Conservation (phyloP, 2,329 filamentous ascomycete genomes). For the Sporothrix brasiliensis region DNA sequence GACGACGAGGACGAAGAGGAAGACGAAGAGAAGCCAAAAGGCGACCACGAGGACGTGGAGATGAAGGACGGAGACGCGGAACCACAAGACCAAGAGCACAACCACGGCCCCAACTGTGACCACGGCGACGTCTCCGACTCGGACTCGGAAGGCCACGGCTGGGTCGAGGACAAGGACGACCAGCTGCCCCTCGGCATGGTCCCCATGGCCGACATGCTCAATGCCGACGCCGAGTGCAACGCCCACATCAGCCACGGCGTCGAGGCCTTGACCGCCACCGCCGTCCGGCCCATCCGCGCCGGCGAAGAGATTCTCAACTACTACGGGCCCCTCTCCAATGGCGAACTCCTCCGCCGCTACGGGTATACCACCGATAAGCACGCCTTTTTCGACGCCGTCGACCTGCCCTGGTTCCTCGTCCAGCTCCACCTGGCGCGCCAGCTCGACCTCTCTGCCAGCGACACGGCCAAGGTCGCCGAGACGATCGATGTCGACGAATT, state of each 20-base stretch:
- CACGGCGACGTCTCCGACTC: constrained; percentile 51
- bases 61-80: constrained; percentile 63
- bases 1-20: constrained; percentile 26
- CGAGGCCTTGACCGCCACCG: constrained; percentile 67
- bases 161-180: constrained; percentile 65
- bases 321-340: constrained; percentile 80
- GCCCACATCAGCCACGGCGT: constrained; percentile 62
- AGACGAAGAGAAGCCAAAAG: constrained; percentile 62
- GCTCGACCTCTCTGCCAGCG: constrained; percentile 37
- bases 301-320: constrained; percentile 86
- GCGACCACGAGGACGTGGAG: constrained; percentile 49
- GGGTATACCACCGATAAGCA: constrained; percentile 85
- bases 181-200: constrained; percentile 78
- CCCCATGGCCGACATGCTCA: constrained; percentile 85
- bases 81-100: constrained; percentile 58
- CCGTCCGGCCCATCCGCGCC: constrained; percentile 66
- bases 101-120: constrained; percentile 46
- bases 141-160: constrained; percentile 63
- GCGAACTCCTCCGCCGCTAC: constrained; percentile 80
- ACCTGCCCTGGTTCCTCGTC: constrained; percentile 64
- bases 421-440: constrained; percentile 35
- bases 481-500: constrained; percentile 65
- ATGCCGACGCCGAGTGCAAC: constrained; percentile 87
- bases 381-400: constrained; percentile 77
- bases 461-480: constrained; percentile 46